These are phyloP conservation scores for Imleria badia DNA, from an alignment of 768 basidiomycete species.

Conservation along the genomic window DNA sequence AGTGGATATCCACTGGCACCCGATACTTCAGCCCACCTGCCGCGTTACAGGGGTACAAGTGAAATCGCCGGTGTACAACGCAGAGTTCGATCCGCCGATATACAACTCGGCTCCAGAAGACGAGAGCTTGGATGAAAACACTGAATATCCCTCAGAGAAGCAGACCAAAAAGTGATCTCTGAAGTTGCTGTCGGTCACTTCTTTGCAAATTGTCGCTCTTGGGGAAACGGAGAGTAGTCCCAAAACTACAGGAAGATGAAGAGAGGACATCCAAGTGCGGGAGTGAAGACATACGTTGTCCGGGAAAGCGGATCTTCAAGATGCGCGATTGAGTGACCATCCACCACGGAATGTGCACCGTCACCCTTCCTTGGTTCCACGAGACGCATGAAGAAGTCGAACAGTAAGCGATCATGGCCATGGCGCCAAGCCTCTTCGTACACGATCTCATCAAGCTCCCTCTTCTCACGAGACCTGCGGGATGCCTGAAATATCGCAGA, in stretches of 20 bases:
- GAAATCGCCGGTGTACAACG: conserved; percentile 38
- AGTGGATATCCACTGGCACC: neutral
- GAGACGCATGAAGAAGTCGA: conserved; percentile 9
- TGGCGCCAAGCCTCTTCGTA: conserved; percentile 4
- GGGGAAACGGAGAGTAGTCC: neutral
- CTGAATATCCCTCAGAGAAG: conserved; percentile 16
- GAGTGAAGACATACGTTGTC: neutral
- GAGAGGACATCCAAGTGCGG: neutral
- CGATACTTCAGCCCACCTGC: conserved; percentile 11
- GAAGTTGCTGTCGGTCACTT: neutral
- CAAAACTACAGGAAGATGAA: neutral
- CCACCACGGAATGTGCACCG: too few relatives aligned
- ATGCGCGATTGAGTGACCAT: neutral
- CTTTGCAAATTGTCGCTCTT: neutral
- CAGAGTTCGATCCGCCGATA: conserved; percentile 41
- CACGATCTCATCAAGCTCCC: neutral
- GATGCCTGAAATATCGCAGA: conserved; percentile 11
- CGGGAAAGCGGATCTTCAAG: conserved; percentile 1
- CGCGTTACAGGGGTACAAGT: conserved; percentile 31
- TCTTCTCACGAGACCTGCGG: conserved; percentile 6
- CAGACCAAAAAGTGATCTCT: rapidly evolving
- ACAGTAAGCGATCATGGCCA: conserved; percentile 10
- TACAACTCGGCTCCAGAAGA: conserved; percentile 34
- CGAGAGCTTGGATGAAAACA: conserved; percentile 28
- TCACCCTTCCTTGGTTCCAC: neutral